Percentiles rank a stretch among this genome's conserved stretches.
These are phyloP conservation scores for Xylariomycetidae sp. DNA, from an alignment of 2,329 filamentous ascomycete genomes.

Conservation along the genomic window DNA sequence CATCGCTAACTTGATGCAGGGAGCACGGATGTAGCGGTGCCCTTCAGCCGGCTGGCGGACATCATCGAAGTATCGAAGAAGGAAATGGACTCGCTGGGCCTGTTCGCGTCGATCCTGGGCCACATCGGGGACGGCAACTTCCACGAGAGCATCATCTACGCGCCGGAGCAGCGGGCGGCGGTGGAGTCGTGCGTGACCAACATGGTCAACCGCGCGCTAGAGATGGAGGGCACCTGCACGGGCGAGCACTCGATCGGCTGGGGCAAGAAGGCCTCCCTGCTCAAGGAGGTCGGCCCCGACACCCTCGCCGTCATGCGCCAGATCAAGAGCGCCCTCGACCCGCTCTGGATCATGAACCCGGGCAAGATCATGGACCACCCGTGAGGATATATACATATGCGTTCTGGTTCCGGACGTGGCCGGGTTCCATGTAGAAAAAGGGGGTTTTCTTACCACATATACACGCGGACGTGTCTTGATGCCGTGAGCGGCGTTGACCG, in stretches of 20 bases:
- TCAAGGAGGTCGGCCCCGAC: constrained; percentile 73
- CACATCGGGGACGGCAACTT: constrained; percentile 95
- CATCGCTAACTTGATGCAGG: too few relatives aligned
- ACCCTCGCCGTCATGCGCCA: constrained; percentile 80
- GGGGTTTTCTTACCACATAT: too few relatives aligned
- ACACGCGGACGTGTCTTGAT: too few relatives aligned
- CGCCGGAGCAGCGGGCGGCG: constrained; percentile 64
- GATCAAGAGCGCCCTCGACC: constrained; percentile 78
- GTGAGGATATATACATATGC: too few relatives aligned
- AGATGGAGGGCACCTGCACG: constrained; percentile 92
- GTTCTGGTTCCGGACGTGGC: too few relatives aligned
- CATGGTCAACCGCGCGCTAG: constrained; percentile 84
- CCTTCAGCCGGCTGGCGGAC: constrained; percentile 67
- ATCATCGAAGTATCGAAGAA: constrained; percentile 80
- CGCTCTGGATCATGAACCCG: constrained; percentile 83
- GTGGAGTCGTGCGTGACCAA: constrained; percentile 79
- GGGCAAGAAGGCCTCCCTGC: constrained; percentile 75
- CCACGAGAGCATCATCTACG: constrained; percentile 87
- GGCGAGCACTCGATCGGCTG: constrained; percentile 83
- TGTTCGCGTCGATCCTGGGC: constrained; percentile 83
- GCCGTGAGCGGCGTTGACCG: too few relatives aligned
- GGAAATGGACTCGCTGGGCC: constrained; percentile 76
- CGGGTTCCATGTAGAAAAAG: too few relatives aligned
- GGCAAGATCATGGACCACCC: constrained; percentile 80
- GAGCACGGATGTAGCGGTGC: constrained; percentile 81